Evolutionary conservation across 495 filamentous ascomycete species (phyloP).

Genomic region (Aspergillus sclerotioniger): DNA sequence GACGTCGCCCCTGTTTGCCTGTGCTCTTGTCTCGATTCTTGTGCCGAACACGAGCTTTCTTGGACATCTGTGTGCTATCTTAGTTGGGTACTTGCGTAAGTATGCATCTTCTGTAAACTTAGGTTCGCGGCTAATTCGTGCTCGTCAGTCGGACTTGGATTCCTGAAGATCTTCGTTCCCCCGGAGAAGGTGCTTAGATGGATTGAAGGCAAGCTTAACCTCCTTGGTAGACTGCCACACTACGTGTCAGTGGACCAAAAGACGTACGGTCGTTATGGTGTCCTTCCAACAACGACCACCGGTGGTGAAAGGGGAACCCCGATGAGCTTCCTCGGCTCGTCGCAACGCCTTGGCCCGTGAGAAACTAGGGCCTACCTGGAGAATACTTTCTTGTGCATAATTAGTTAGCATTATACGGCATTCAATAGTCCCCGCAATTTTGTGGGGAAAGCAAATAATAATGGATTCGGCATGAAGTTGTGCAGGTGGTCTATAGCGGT

Average conservation of each 20-base stretch:
- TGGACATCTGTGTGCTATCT: slow-evolving; percentile 79
- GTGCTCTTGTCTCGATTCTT: slow-evolving; percentile 68
- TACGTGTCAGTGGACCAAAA: slow-evolving; percentile 93
- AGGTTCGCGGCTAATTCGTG: slow-evolving; percentile 15
- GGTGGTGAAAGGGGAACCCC: slow-evolving; percentile 46
- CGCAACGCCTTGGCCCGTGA: slow-evolving; percentile 66
- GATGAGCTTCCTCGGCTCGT: slow-evolving; percentile 56
- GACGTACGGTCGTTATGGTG: slow-evolving; percentile 91
- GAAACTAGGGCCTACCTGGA: slow-evolving; percentile 7
- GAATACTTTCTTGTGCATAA: slow-evolving; percentile 39
- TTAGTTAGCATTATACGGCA: slow-evolving; percentile 17
- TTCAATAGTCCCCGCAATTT: slow-evolving; percentile 15
- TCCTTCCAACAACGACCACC: slow-evolving; percentile 62
- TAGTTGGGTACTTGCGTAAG: slow-evolving; percentile 83
- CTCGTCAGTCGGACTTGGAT: slow-evolving; percentile 71
- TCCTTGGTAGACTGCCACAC: slow-evolving; percentile 76
- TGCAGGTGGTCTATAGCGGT: slow-evolving; percentile 27
- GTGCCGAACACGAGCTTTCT: slow-evolving; percentile 78
- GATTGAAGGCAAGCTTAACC: slow-evolving; percentile 81
- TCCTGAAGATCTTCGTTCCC: slow-evolving; percentile 77
- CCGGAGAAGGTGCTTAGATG: slow-evolving; percentile 77
- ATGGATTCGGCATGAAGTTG: slow-evolving; percentile 17
- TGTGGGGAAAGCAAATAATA: slow-evolving; percentile 18
- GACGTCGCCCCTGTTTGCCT: slow-evolving; percentile 76
- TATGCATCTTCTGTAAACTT: neutral